Base-by-base conservation (phyloP, 768 basidiomycete genomes). In the Boletus reticuloceps region DNA sequence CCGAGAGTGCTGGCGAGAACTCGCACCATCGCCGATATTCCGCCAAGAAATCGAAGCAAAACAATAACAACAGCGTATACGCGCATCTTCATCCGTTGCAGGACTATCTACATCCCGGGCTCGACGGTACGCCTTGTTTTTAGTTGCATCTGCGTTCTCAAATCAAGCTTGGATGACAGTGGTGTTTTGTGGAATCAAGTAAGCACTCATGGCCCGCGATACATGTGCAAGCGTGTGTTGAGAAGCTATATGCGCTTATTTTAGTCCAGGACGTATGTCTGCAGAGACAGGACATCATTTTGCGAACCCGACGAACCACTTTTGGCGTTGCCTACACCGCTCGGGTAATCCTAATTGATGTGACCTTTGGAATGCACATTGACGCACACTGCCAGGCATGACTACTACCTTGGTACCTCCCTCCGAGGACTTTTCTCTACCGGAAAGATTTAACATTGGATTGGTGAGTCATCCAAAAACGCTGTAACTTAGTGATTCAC, bases 131-230 rank as follows among this genome's bases (percentile, higher is more conserved):
- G 75, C 60, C 37, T 45, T n/a, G 13, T 22, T 36, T 61, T 41
- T 50, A 37, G 1, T 7, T 20, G 5, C 20, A 10, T 19, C 34
- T 44, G 39, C 17, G 19, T 20, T 19, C 52, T 49, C 17, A 40
- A 20, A 39, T 44, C 6, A 16, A 54, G 4, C 43, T 25, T 47
- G 42, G 6, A 27, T 31, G 17, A 48, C 27, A 93, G 90, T 93
- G 22, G 60, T 92, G 14, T 91, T 94, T 60, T 92, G 89, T 63
- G 91, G 92, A 9, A 91, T 94, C 47, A 94, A 92, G 91, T 91
- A 58, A 51, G 77, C 58, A 16, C 46, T 17, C 12, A n/a, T 8
- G 16, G 22, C 17, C 2, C 10, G 11, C 6, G 4, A 45, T 34
- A 7, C 17, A 6, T 8, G 8, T 19, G 14, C 39, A 47, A n/a